These are phyloP conservation scores for Xerocomus cyaneibrunnescens DNA, from an alignment of 1,284 basidiomycete species.

Conservation along the genomic window DNA sequence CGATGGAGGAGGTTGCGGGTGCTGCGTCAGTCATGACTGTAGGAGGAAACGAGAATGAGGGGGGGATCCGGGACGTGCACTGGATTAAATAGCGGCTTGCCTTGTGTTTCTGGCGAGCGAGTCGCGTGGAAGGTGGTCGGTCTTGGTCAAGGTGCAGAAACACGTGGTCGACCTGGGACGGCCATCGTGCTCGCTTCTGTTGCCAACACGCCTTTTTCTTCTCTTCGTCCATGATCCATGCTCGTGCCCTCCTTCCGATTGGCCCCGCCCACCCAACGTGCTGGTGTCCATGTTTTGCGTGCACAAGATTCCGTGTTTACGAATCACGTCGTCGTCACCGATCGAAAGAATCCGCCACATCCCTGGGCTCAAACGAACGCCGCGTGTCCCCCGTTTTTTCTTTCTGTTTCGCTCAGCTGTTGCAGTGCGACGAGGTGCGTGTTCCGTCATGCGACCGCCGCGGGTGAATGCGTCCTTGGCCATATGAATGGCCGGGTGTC, in stretches of 20 bases:
- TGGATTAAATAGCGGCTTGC: slow-evolving; percentile 33
- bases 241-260: not conserved
- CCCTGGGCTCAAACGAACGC: no score
- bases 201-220: not conserved
- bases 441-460: not conserved
- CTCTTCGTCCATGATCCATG: not conserved
- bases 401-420: slow-evolving; percentile 1
- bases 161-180: slow-evolving; percentile 24
- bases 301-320: slow-evolving; percentile 7
- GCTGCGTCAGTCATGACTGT: slow-evolving; percentile 62
- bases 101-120: slow-evolving; percentile 29
- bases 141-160: slow-evolving; percentile 12
- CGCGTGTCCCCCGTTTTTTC: not conserved
- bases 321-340: not conserved
- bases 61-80: not conserved
- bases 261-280: slow-evolving; percentile 4
- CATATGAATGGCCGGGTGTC: not conserved
- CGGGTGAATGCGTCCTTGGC: not conserved
- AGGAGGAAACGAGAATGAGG: not conserved
- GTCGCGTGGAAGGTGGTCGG: slow-evolving; percentile 11
- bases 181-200: not conserved
- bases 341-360: not conserved
- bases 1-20: slow-evolving; percentile 53
- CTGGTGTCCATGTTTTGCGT: not conserved
- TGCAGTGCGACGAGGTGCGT: not conserved